Base-by-base conservation (phyloP, 2,329 filamentous ascomycete genomes). In the Colletotrichum sojae region DNA sequence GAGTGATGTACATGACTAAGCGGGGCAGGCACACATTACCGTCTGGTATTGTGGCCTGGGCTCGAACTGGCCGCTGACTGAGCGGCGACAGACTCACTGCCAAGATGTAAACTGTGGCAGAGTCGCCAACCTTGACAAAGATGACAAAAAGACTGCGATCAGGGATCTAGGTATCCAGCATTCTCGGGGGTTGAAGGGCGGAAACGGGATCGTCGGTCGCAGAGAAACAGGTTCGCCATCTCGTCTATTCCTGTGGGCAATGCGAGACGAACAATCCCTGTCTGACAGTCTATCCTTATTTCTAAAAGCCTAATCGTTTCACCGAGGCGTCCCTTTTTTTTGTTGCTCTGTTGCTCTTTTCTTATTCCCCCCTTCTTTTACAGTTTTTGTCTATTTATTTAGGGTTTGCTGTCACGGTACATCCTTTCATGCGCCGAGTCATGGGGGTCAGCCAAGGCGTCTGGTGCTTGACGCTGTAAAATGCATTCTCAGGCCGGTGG, bases 401-500 rank as follows among this genome's bases (percentile, higher is more conserved):
- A 69, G 66, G 40, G 54, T 69, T 69, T 59, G 66, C 66, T 69
- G 66, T 60, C 66, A 69, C 61, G 66, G 55, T 54, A 54, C 49
- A 43, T 65, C 48, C 54, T 49, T 69, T 63, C 22, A 59, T 69
- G 66, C 66, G 62, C 5, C 48, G 60, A 69, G 54, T 65, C 66
- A 69, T 39, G 55, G 18, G 20, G 31, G 61, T 43, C 16, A 18
- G 56, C 39, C 61, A 45, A 49, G 48, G 8, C 22, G 46, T 36
- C 15, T 39, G 43, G 18, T 27, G 52, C 60, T 40, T 49, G 43
- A 36, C 43, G 16, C 43, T 59, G 56, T 43, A 39, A n/a, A 31
- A 25, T 25, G 22, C 22, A 5, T 25, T 25, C 18, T n/a, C 20
- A 56, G 20, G 53, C 6, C 31, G 45, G 53, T 58, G 52, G 53